Base-by-base conservation (phyloP, 768 basidiomycete genomes). In the Leccinum longicurvipes region DNA sequence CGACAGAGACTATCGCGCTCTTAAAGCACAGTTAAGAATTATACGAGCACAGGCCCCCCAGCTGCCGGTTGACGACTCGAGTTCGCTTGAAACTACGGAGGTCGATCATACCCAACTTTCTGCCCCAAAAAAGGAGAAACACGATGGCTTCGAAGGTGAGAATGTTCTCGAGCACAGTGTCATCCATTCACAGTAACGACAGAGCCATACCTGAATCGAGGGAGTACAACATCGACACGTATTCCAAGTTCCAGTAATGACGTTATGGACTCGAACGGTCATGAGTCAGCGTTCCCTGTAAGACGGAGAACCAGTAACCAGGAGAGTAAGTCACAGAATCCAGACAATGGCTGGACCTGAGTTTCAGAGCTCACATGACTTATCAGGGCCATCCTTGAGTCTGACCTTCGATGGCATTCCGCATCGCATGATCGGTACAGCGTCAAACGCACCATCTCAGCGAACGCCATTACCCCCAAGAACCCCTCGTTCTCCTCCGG, bases 11-110 rank as follows among this genome's bases (percentile, higher is more conserved):
- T 91, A 91, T 64, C 82, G 83, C 3, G 81, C 81, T 12, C 79
- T 91, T 19, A 91, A 91, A 70, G 89, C 86, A 62, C 76, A 77
- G 21, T 86, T 91, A 11, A 74, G 77, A 10, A 77, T 79, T 3
- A 82, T 89, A 55, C 77, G 79, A 23, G 73, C 68, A 53, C 56
- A 61, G 27, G 34, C 44, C 8, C 53, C 29, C 3, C 69, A 72
- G 8, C 72, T 74, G 47, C 39, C 19, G 19, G 39, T 64, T 21
- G 53, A 54, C 14, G 10, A 34, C 19, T 48, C 52, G 21, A 50
- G 27, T 49, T 54, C 32, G 7, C 23, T 54, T 39, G 54, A 46
- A 9, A 17, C 51, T 27, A 24, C 58, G 1, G 50, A 62, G 28
- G 39, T 47, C 11, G 46, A 55, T 53, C 51, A 44, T 23, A 28